Percentiles rank a stretch among this genome's conserved stretches.
phyloP scores from a whole-genome alignment of 768 basidiomycete genomes.

The Pholiota molesta region DNA sequence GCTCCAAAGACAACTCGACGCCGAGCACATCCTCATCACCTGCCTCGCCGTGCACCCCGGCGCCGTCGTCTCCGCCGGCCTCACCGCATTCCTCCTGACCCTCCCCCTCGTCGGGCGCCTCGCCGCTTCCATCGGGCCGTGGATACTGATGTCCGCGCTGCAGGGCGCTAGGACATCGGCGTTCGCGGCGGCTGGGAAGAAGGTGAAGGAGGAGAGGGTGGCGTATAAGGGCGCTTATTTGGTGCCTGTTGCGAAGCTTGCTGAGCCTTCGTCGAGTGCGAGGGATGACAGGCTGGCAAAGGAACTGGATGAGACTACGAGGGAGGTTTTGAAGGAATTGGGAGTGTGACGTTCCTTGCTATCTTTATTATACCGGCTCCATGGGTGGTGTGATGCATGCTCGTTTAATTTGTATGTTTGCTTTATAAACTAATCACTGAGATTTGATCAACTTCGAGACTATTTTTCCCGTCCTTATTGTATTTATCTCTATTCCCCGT shows the following conservation, averaged over 20 bases:
- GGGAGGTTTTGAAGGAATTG: conserved; percentile 31
- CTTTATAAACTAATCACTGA: too few relatives aligned
- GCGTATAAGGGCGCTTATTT: conserved; percentile 42
- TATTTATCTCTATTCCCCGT: too few relatives aligned
- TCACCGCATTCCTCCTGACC: conserved; percentile 11
- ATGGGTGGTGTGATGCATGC: too few relatives aligned
- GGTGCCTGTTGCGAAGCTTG: conserved; percentile 34
- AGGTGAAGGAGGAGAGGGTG: conserved; percentile 31
- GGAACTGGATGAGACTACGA: conserved; percentile 43
- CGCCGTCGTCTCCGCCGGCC: conserved; percentile 32
- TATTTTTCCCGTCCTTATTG: too few relatives aligned
- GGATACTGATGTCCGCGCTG: conserved; percentile 22
- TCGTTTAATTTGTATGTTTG: too few relatives aligned
- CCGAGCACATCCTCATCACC: conserved; percentile 35
- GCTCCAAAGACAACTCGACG: conserved; percentile 50
- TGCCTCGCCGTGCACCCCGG: conserved; percentile 47
- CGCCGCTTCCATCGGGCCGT: conserved; percentile 10
- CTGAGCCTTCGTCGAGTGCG: conserved; percentile 29
- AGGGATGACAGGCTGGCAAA: conserved; percentile 33
- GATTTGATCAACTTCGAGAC: too few relatives aligned
- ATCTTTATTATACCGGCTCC: too few relatives aligned
- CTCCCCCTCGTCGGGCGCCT: conserved; percentile 16
- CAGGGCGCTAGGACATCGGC: conserved; percentile 39
- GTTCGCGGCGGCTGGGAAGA: conserved; percentile 42
- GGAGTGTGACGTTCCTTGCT: conserved; percentile 10